Evolutionary conservation across 352 stramenopile species (phyloP), one percentile per base, ranked within the genome.

Genomic region (Phytophthora ohioensis): DNA sequence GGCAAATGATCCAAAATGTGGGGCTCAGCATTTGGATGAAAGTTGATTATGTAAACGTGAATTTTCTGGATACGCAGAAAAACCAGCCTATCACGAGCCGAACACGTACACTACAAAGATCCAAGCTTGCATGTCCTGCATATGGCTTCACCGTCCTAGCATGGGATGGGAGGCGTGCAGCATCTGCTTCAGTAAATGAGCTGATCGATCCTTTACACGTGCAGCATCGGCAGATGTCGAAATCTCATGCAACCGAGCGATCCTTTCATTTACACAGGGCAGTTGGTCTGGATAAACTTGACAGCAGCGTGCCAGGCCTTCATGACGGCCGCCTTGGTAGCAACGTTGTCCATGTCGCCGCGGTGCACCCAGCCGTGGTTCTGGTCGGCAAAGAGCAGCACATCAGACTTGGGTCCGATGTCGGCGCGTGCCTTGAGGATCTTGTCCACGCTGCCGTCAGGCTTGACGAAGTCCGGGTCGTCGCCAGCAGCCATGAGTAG

Each of bases 321-420:
- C 72, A 88, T 88, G 13, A 92, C 81, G 11, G 71, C 77, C 41
- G 73, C 60, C 71, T 92, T 91, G 30, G 80, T 91, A 17, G 79
- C 81, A 5, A 79, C 69, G 69, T 95, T 81, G 60, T 78, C 55
- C 52, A 93, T 77, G 79, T 96, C 89, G 56, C 87, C 86, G 63
- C 89, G 89, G 73, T 94, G 82, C 62, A 95, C 86, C 87, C 87
- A 96, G 41, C 89, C 89, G 74, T 96, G 89, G 17, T 88, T 84
- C 79, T 89, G 69, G 60, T 88, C 73, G 10, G 84, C 69, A 60
- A 93, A 96, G 32, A 91, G 73, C 56, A 90, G 59, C 63, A 90
- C 84, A 30, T 90, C 77, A 42, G 83, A 91, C 56, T 85, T 67
- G 10, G 78, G 52, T 17, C 74, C 78, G 46, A 89, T 86, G 53